A percentile compares a stretch with the other conserved stretches of the same genome.
These are phyloP conservation scores for Davidsoniella australis DNA, from an alignment of 2,329 filamentous ascomycete genomes.

Conservation along the genomic window DNA sequence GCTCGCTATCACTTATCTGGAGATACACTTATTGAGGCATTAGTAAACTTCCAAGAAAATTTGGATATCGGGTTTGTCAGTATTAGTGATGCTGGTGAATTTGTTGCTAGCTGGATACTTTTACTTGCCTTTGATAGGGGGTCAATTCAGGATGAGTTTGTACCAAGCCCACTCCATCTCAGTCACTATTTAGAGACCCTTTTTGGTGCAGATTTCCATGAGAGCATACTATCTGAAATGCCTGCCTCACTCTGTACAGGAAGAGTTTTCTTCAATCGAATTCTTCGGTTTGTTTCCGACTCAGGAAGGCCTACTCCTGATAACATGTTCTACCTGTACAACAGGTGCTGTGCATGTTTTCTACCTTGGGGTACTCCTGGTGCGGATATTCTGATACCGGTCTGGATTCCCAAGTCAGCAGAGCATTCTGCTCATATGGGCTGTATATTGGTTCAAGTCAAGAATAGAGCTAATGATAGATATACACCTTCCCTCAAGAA, in stretches of 20 bases:
- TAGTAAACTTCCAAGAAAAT: not conserved
- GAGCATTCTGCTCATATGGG: not conserved
- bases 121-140: too few relatives aligned
- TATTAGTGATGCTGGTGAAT: not conserved
- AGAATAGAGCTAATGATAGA: not conserved
- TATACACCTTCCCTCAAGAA: not conserved
- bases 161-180: too few relatives aligned
- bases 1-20: not conserved
- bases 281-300: not conserved
- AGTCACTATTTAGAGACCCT: too few relatives aligned
- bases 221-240: too few relatives aligned
- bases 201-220: too few relatives aligned
- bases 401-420: not conserved
- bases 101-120: not conserved
- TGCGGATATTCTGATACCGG: not conserved
- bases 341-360: not conserved
- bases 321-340: not conserved
- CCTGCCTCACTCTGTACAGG: too few relatives aligned
- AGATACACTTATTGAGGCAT: not conserved
- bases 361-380: not conserved
- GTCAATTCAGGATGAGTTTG: too few relatives aligned
- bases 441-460: not conserved
- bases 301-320: not conserved
- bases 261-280: not conserved
- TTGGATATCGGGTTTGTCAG: not conserved